phyloP scores from a whole-genome alignment of 306 rosid species.

The Alnus rubra region DNA sequence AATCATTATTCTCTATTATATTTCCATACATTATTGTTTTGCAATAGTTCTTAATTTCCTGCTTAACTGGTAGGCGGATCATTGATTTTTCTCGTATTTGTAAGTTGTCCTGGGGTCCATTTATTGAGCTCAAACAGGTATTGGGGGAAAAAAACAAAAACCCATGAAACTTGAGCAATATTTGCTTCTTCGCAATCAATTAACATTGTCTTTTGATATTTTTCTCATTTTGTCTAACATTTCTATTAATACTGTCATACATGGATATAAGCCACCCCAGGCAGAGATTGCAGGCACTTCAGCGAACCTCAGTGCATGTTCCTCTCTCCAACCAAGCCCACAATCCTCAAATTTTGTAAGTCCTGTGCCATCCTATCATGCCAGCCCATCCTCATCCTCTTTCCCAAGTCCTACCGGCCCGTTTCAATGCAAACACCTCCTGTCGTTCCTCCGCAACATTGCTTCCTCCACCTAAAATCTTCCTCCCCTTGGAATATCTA shows the following conservation, averaged over 20 bases:
- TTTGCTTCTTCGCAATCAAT: background rate
- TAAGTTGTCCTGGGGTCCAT: background rate
- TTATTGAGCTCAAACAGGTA: background rate
- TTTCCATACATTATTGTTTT: no score
- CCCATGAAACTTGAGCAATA: background rate
- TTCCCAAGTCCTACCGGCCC: no score
- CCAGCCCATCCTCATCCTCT: no score
- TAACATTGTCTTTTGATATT: background rate
- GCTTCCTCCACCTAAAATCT: conserved; percentile 80
- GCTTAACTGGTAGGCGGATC: no score
- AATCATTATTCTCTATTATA: no score
- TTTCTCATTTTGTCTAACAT: background rate
- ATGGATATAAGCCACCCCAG: conserved; percentile 77
- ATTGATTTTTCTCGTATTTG: no score
- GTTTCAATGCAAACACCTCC: conserved; percentile 41
- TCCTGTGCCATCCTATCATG: conserved; percentile 37
- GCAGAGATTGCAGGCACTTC: conserved; percentile 68
- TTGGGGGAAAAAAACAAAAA: background rate
- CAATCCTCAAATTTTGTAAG: conserved; percentile 87
- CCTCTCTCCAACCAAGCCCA: conserved; percentile 88
- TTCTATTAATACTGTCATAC: conserved; percentile 15
- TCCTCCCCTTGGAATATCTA: conserved; percentile 84
- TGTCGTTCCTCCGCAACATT: conserved; percentile 78
- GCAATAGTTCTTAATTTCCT: no score
- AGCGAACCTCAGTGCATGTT: conserved; percentile 69